Base-by-base conservation (phyloP, 179 eudicot genomes). In the Pouteria campechiana region DNA sequence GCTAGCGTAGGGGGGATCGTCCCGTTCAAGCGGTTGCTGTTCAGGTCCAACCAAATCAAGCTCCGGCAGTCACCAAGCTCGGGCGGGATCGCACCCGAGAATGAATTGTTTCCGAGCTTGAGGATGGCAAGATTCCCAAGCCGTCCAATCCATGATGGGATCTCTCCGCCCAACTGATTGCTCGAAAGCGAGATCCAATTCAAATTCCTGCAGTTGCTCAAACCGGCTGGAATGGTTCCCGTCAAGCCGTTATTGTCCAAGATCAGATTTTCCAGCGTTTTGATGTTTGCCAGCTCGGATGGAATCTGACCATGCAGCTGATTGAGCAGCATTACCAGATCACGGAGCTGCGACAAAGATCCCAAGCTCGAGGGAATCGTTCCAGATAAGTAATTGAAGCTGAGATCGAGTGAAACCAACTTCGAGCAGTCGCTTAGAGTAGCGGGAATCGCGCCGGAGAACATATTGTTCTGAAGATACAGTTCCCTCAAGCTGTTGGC, bases 111-210 rank as follows among this genome's bases (percentile, higher is more conserved):
- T 0, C 87, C 67, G 7, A 90, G 96, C 57, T 82, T 79, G 13
- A 90, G 74, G 44, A 90, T 82, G 0, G 96, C 93, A 0, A 90
- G 62, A 18, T 71, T 79, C 3, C 50, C 39, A 57, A 90, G 60
- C 3, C 32, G 41, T 22, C 98, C 98, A 32, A 90, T 56, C 41
- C 83, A 82, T 21, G 90, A 65, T 2, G 96, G 98, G 5, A 90
- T 75, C 7, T 55, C 58, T 1, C 98, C 98, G 12, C 54, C 75
- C 46, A 90, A 58, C 32, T 31, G 55, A 36, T 90, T 90, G 28
- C 75, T 77, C n/a, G 98, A 90, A 37, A 90, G 32, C 1, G 98
- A 82, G 65, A 90, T 90, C 98, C 98, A 90, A 35, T 62, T 82
- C 80, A 90, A 57, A 5, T 59, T 76, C 6, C 76, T 61, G 47